Conservation (phyloP, 2,329 filamentous ascomycete species). For the Lachnellula willkommii region DNA sequence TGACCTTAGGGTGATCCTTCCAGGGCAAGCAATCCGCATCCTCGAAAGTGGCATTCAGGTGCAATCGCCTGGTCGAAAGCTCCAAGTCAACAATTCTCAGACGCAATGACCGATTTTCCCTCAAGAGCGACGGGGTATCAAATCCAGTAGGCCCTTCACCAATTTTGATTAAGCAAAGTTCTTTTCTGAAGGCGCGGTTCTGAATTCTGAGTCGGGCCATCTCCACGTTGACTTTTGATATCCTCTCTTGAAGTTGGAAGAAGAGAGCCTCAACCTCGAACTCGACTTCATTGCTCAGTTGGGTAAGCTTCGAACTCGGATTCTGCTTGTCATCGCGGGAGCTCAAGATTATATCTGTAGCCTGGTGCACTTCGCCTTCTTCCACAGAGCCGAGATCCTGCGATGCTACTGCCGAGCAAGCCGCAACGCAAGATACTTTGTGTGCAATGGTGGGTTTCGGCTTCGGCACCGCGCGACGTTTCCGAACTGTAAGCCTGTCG, state of each 20-base stretch:
- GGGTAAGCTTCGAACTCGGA: background rate
- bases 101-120: background rate
- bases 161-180: background rate
- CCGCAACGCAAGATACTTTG: background rate
- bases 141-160: background rate
- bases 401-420: too few relatives aligned
- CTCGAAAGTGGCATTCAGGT: background rate
- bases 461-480: background rate
- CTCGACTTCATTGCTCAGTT: background rate
- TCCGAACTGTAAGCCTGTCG: background rate
- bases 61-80: background rate
- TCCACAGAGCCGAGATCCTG: too few relatives aligned
- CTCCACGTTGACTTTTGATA: background rate
- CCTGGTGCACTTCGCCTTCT: too few relatives aligned
- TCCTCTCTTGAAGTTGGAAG: background rate
- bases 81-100: background rate
- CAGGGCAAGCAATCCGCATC: background rate
- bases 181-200: background rate
- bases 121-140: background rate
- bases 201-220: background rate
- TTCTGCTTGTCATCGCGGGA: background rate
- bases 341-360: background rate
- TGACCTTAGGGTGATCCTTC: background rate
- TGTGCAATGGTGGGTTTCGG: background rate
- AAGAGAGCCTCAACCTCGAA: background rate